phyloP scores from a whole-genome alignment of 805 yeast genomes.

The Candida easanensis region DNA sequence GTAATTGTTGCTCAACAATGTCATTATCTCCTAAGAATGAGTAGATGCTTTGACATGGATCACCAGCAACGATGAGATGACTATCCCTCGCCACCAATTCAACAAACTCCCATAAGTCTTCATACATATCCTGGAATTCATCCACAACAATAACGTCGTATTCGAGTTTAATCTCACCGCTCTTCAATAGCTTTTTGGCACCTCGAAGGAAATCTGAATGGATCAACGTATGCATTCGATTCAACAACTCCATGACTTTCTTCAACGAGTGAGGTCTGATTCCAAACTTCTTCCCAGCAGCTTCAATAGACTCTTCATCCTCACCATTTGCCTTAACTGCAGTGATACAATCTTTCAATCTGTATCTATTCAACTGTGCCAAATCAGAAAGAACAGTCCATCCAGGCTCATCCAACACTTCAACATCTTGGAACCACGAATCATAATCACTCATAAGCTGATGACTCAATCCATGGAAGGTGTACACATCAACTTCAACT shows the following conservation, averaged over 20 bases:
- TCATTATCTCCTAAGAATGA: constrained; percentile 58
- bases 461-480: constrained; percentile 66
- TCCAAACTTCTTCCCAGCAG: background rate
- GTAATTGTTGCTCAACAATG: constrained; percentile 29
- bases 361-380: constrained; percentile 11
- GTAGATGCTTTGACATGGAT: constrained; percentile 67
- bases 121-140: constrained; percentile 72
- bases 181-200: constrained; percentile 33
- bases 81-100: constrained; percentile 35
- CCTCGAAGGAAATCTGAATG: constrained; percentile 24
- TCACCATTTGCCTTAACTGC: constrained; percentile 1
- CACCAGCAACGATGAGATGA: constrained; percentile 70
- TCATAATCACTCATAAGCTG: constrained; percentile 40
- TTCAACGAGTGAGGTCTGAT: constrained; percentile 1
- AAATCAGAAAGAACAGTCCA: constrained; percentile 39
- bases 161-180: constrained; percentile 22
- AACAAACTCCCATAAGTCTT: constrained; percentile 45
- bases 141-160: constrained; percentile 55
- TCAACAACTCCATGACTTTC: constrained; percentile 10
- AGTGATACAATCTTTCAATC: constrained; percentile 9
- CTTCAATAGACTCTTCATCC: background rate
- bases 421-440: constrained; percentile 24
- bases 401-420: constrained; percentile 52
- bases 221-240: constrained; percentile 15
- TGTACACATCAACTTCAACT: constrained; percentile 39